Conservation (phyloP, 2,329 filamentous ascomycete genomes). For the Aspergillus awamori region DNA sequence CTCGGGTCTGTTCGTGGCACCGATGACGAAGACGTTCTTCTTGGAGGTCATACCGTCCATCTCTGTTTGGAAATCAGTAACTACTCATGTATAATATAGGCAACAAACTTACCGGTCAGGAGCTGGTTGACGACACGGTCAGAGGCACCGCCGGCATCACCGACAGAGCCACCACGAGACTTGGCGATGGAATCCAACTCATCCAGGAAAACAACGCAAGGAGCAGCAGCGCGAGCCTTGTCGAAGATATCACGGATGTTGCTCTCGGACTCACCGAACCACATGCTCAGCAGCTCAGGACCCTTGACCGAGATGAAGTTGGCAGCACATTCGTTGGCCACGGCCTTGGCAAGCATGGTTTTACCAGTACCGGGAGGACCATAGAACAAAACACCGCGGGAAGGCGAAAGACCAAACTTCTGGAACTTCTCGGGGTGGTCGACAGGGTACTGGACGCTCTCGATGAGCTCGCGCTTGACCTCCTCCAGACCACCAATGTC, state of each 20-base stretch:
- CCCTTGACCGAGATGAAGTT: slow-evolving; percentile 99
- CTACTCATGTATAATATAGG: background rate
- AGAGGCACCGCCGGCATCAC: slow-evolving; percentile 95
- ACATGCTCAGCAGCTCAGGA: slow-evolving; percentile 97
- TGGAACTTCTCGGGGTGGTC: slow-evolving; percentile 99
- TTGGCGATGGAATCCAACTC: slow-evolving; percentile 99
- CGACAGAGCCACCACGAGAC: slow-evolving; percentile 93
- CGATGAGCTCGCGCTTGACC: slow-evolving; percentile 99
- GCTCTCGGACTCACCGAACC: slow-evolving; percentile 99
- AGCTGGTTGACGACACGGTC: slow-evolving; percentile 99
- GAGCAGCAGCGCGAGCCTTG: slow-evolving; percentile 96
- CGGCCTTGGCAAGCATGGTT: slow-evolving; percentile 98
- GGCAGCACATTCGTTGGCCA: slow-evolving; percentile 98
- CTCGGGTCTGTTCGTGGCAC: slow-evolving; percentile 97
- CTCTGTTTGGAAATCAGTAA: slow-evolving; percentile 62
- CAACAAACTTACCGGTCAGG: slow-evolving; percentile 73
- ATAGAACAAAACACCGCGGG: slow-evolving; percentile 97
- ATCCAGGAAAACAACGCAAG: slow-evolving; percentile 98
- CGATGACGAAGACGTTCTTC: slow-evolving; percentile 99
- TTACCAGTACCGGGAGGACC: slow-evolving; percentile 99
- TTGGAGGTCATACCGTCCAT: slow-evolving; percentile 99
- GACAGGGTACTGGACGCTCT: slow-evolving; percentile 98
- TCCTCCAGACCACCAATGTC: slow-evolving; percentile 97
- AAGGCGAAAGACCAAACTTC: slow-evolving; percentile 98
- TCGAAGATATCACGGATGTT: slow-evolving; percentile 99